phyloP scores from a whole-genome alignment of 148 eudicot species.

The Dysphania ambrosioides region DNA sequence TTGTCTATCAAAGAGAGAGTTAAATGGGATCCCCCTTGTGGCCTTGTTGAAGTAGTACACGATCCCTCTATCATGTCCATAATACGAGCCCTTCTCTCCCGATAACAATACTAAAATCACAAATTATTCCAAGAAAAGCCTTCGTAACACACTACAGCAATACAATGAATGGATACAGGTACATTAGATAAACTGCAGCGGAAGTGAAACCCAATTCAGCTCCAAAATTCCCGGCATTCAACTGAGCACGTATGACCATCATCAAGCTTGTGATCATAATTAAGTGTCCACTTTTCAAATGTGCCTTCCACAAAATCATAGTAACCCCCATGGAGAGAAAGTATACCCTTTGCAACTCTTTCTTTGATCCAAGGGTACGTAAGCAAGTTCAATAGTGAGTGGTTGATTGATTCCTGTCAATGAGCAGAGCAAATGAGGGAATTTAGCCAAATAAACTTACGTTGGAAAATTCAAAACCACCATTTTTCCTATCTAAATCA shows the following conservation, averaged over 20 bases:
- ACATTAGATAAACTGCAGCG: background rate
- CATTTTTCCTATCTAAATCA: background rate
- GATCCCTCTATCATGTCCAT: background rate
- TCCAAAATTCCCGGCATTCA: conserved; percentile 69
- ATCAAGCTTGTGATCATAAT: conserved; percentile 38
- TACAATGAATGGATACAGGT: background rate
- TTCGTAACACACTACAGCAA: conserved; percentile 14
- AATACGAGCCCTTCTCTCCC: background rate
- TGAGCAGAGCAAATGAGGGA: background rate
- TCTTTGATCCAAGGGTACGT: conserved; percentile 97
- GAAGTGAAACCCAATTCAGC: conserved; percentile 22
- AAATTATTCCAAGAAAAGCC: background rate
- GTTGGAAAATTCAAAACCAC: background rate
- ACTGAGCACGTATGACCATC: conserved; percentile 35
- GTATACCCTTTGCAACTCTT: conserved; percentile 54
- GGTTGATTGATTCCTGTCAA: conserved; percentile 79
- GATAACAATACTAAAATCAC: background rate
- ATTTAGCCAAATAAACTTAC: background rate
- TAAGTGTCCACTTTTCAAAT: conserved; percentile 92
- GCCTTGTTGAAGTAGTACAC: background rate
- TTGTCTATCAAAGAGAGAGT: background rate
- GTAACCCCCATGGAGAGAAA: conserved; percentile 90
- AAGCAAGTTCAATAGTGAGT: conserved; percentile 69
- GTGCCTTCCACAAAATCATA: conserved; percentile 80
- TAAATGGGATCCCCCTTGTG: background rate